Base-by-base conservation (phyloP, 2,329 filamentous ascomycete species). In the Ustilaginoidea virens region DNA sequence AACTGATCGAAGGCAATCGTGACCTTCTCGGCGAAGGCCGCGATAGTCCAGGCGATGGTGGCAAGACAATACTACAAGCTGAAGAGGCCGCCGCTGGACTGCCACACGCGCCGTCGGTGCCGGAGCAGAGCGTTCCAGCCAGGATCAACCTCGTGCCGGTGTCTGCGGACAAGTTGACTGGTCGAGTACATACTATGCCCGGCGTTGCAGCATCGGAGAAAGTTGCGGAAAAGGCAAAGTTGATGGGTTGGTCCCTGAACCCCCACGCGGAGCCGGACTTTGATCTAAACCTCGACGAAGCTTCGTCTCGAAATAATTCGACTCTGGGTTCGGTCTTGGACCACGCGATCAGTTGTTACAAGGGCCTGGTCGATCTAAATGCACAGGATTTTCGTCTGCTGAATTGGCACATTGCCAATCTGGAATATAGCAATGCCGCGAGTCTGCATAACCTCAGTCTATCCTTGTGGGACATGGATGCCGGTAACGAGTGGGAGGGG, bases 391-490 rank as follows among this genome's bases (percentile, higher is more conserved):
- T 92, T 52, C 73, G 90, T 25, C 62, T 98, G 11, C 67, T 96
- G 45, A 98, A 94, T 46, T 98, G 90, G 90, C 92, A 98, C 52
- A 80, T 94, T 50, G 92, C 92, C 39, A 98, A 98, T 47, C 66
- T 98, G 10, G 90, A 98, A 52, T 98, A 98, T 48, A 92, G 87
- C 37, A 98, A 96, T 50, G 90, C 90, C 2, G 81, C 76, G 2
- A 92, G 85, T 39, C 74, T 93, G 31, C 76, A 80, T 39, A 78
- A 80, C 37, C 68, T 98, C 12, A 96, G 87, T 50, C 69, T 98
- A 10, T 74, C 77, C 6, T 77, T 86, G 0, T 96, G 92, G 82
- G 92, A 98, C 51, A 85, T 98, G 44, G 92, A 98, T 47, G 85
- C 86, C 28, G 90, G 90, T 1, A 94, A 98, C 43, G 90, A 98